Percentiles rank a stretch among this genome's conserved stretches.
Evolutionary conservation across 192 early-diverging fungal species (phyloP).

Genomic region (Coemansia sp.): DNA sequence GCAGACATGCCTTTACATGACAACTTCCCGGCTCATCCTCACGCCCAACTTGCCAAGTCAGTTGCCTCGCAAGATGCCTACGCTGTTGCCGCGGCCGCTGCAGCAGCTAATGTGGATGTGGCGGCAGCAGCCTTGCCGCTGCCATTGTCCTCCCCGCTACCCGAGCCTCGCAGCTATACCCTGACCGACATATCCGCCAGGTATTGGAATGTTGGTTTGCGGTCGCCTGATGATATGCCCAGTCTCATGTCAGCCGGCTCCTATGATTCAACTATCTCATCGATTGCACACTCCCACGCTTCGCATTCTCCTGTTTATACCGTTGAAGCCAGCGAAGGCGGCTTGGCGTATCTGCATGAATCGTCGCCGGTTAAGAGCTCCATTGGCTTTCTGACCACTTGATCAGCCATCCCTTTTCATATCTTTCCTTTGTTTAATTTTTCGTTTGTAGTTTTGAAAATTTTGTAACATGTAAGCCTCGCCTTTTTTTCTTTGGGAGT

Average conservation of each 20-base stretch:
- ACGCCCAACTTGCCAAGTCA: neutral
- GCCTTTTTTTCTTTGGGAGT: neutral
- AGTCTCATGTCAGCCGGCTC: slow-evolving; percentile 12
- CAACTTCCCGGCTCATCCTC: neutral
- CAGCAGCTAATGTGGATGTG: neutral
- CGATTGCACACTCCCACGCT: slow-evolving; percentile 9
- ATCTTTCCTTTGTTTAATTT: neutral
- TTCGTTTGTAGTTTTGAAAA: slow-evolving; percentile 2
- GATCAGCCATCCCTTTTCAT: neutral
- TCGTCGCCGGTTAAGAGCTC: slow-evolving; percentile 27
- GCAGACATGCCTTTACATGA: neutral
- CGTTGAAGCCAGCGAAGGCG: neutral
- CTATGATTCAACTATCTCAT: slow-evolving; percentile 7
- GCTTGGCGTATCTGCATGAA: too few relatives aligned
- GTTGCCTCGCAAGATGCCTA: neutral
- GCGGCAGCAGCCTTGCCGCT: neutral
- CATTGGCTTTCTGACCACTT: slow-evolving; percentile 37
- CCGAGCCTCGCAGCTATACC: neutral
- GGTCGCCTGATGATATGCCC: slow-evolving; percentile 4
- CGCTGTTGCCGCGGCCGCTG: neutral
- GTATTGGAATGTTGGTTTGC: neutral
- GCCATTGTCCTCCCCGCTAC: neutral
- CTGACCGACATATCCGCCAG: neutral
- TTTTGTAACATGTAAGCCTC: neutral
- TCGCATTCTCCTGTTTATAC: neutral